These are phyloP conservation scores for Naematelia aurantialba DNA, from an alignment of 768 basidiomycete genomes.

Conservation along the genomic window DNA sequence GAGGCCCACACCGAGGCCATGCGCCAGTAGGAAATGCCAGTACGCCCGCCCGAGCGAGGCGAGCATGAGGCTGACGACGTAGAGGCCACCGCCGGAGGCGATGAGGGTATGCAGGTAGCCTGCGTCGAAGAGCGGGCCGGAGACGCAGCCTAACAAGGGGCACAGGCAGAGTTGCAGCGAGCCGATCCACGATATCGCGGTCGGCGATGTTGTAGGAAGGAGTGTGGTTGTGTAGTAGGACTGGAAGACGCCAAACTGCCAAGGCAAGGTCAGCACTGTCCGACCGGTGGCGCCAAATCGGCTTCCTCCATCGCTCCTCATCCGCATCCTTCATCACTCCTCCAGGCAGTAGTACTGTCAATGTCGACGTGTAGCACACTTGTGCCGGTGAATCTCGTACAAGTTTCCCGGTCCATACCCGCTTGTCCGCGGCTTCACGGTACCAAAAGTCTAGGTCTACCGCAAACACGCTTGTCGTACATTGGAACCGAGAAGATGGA, in stretches of 20 bases:
- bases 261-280: too few relatives aligned
- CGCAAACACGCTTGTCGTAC: not conserved
- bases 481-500: not conserved
- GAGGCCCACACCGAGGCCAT: conserved; percentile 32
- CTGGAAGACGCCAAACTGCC: conserved; percentile 32
- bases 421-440: too few relatives aligned
- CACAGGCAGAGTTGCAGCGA: conserved; percentile 33
- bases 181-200: conserved; percentile 35
- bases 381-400: too few relatives aligned
- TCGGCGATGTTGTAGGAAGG: conserved; percentile 11
- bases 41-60: conserved; percentile 22
- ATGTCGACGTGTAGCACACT: too few relatives aligned
- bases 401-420: too few relatives aligned
- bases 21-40: conserved; percentile 28
- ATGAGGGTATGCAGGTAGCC: conserved; percentile 32
- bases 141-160: conserved; percentile 30
- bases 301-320: not conserved
- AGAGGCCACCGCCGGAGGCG: conserved; percentile 19
- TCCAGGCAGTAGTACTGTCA: too few relatives aligned
- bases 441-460: too few relatives aligned
- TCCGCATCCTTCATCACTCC: too few relatives aligned
- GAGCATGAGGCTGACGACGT: conserved; percentile 33
- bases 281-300: too few relatives aligned
- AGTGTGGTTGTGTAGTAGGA: conserved; percentile 22
- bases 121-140: conserved; percentile 38